Conservation (phyloP, 2,329 filamentous ascomycete species). For the Aspergillus fijiensis region DNA sequence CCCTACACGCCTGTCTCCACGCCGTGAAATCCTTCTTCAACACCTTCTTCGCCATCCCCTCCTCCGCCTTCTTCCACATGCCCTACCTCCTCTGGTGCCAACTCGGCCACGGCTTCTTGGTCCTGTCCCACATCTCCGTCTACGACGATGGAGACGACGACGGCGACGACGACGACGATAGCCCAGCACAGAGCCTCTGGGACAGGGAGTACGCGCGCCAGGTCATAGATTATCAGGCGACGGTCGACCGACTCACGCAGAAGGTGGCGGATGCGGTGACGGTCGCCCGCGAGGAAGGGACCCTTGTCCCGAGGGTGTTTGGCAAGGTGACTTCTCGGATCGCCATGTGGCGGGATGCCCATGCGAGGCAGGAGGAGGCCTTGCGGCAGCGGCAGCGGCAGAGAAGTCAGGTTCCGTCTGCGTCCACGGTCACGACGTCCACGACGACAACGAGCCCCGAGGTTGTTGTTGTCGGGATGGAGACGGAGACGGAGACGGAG, state of each 20-base stretch:
- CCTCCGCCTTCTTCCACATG: slow-evolving; percentile 46
- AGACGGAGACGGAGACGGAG: neutral
- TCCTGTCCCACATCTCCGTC: slow-evolving; percentile 27
- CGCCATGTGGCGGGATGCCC: neutral
- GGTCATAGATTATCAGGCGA: slow-evolving; percentile 22
- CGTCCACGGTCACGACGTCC: too few species aligned
- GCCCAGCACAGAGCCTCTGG: slow-evolving; percentile 14
- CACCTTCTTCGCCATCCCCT: slow-evolving; percentile 48
- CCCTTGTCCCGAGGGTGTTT: neutral
- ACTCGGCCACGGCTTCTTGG: slow-evolving; percentile 42
- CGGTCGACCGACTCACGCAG: slow-evolving; percentile 15
- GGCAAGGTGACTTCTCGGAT: neutral
- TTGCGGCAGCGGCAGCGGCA: neutral
- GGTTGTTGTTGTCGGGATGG: neutral
- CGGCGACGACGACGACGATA: neutral
- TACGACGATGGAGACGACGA: slow-evolving; percentile 20
- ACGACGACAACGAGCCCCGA: neutral
- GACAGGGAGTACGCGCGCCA: slow-evolving; percentile 24
- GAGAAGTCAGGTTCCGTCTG: too few species aligned
- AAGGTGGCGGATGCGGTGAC: slow-evolving; percentile 21
- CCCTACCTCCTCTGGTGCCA: slow-evolving; percentile 50
- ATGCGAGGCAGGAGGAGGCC: neutral
- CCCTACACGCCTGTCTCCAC: slow-evolving; percentile 51
- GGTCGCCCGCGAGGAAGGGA: neutral
- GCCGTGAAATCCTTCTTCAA: slow-evolving; percentile 54